Base-by-base conservation (phyloP, 2,329 filamentous ascomycete species). In the Coniochaeta prunicola region DNA sequence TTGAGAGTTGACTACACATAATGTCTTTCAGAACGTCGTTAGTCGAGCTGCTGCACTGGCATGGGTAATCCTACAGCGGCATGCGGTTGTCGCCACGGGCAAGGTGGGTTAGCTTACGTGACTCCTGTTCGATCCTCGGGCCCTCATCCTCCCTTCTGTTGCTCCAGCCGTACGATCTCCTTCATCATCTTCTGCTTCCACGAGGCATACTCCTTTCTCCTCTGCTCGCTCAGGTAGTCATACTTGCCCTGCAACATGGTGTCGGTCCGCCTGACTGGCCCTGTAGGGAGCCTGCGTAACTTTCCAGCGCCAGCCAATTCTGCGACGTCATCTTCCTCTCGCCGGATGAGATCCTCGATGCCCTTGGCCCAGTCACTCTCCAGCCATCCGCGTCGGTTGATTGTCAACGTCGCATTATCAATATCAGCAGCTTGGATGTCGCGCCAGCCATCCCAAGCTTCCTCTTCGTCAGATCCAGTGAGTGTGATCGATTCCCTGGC, bases 161-260 rank as follows among this genome's bases (percentile, higher is more conserved):
- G 31, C 54, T 67, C 64, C 30, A 68, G 40, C 24, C 58, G 64
- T 42, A 59, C 62, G 59, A 90, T 83, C 63, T 78, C 78, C 60
- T 72, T 74, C 67, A 89, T 65, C 28, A 91, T 80, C 1, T 70
- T 73, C 4, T 78, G 76, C 70, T 87, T 87, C 90, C 90, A 94
- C 19, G 69, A 70, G 50, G 70, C 74, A 68, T 86, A 92, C 12
- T 87, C 84, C 42, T 76, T 76, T 64, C 80, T 78, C 64, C 83
- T 84, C 61, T 79, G 76, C 55, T 87, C 83, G 62, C 85, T 87
- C 65, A 92, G 71, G 66, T 86, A 90, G 66, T 92, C 88, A 66
- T 89, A 86, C 53, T 82, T 80, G 63, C 87, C 85, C 70, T 92
- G 88, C 65, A 92, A 84, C 89, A 92, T 92, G 2, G 86, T 89